phyloP scores from a whole-genome alignment of 495 filamentous ascomycete genomes.

The Trichoderma gamsii region DNA sequence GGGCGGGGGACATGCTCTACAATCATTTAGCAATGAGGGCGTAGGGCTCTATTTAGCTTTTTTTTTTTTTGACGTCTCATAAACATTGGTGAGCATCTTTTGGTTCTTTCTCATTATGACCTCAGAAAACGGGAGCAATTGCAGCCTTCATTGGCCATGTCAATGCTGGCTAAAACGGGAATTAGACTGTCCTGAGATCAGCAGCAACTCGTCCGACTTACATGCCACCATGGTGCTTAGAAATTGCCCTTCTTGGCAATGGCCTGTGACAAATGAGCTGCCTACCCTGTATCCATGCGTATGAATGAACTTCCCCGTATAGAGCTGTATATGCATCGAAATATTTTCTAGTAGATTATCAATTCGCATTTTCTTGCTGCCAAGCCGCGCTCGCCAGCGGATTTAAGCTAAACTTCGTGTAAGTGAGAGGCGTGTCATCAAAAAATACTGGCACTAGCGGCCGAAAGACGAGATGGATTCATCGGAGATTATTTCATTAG shows the following conservation, averaged over 20 bases:
- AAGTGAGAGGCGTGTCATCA: no score
- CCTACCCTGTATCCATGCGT: background rate
- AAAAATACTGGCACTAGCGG: background rate
- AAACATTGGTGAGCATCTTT: no score
- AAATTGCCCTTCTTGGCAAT: constrained; percentile 8
- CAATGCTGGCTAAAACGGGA: background rate
- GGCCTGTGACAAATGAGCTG: background rate
- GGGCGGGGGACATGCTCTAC: background rate
- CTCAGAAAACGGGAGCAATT: background rate
- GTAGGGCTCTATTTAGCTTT: background rate
- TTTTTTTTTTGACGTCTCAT: background rate
- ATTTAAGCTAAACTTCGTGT: no score
- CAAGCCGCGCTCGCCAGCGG: no score
- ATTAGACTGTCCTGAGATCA: background rate
- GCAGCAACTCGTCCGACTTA: no score
- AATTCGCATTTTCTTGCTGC: no score
- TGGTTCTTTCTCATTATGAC: no score
- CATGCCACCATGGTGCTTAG: background rate
- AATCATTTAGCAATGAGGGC: background rate
- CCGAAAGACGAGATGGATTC: background rate
- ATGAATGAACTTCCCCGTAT: background rate
- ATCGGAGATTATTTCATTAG: background rate
- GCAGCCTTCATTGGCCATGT: background rate
- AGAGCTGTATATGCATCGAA: no score
- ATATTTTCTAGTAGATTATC: no score